These are phyloP conservation scores for Suillus bovinus DNA, from an alignment of 768 basidiomycete genomes.

Conservation along the genomic window DNA sequence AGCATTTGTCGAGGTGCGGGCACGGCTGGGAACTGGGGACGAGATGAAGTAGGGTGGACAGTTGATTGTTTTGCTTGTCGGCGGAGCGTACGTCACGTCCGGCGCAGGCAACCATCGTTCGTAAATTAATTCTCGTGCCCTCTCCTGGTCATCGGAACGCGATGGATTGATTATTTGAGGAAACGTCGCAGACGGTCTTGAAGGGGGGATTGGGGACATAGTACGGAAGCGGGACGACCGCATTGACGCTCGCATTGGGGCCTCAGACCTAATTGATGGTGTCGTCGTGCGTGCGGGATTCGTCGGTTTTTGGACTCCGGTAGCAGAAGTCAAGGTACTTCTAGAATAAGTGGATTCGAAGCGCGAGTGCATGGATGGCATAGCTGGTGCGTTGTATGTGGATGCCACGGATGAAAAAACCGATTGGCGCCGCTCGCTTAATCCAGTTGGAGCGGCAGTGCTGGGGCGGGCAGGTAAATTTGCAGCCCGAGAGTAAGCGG, in stretches of 20 bases:
- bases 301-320: constrained; percentile 35
- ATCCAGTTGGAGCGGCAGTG: constrained; percentile 24
- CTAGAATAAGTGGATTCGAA: constrained; percentile 55
- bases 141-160: constrained; percentile 62
- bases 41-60: constrained; percentile 24
- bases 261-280: constrained; percentile 23
- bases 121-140: constrained; percentile 44
- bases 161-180: constrained; percentile 60
- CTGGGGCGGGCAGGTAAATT: constrained; percentile 25
- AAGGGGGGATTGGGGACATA: constrained; percentile 33
- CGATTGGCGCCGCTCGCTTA: constrained; percentile 30
- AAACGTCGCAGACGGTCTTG: constrained; percentile 43
- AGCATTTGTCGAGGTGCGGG: constrained; percentile 33
- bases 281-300: constrained; percentile 31
- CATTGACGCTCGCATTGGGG: constrained; percentile 19
- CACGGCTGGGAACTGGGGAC: constrained; percentile 15
- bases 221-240: constrained; percentile 29
- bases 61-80: constrained; percentile 30
- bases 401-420: constrained; percentile 30
- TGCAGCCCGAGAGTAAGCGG: constrained; percentile 19
- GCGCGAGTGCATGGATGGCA: constrained; percentile 49
- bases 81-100: constrained; percentile 35
- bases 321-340: constrained; percentile 50
- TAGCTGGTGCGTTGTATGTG: constrained; percentile 34
- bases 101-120: constrained; percentile 66